Conservation (phyloP, 139 green algal species). For the Chlorella sp. region DNA sequence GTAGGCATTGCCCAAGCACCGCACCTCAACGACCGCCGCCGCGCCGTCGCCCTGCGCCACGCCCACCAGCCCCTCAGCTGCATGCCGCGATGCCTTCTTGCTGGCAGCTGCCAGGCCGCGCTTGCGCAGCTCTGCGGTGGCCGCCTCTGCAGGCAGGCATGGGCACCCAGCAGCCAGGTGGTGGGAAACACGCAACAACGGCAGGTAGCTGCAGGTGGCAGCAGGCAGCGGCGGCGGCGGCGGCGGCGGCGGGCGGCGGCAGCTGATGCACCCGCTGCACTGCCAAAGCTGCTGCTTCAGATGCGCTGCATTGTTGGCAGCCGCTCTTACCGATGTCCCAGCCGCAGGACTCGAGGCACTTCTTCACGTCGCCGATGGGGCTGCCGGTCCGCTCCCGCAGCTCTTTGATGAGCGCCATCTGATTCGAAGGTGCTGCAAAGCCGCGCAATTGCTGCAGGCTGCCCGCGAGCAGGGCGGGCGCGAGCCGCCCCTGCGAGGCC, state of each 20-base stretch:
- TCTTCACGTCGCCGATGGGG: slow-evolving; percentile 89
- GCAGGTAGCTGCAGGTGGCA: background rate
- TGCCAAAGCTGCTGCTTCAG: too few species aligned
- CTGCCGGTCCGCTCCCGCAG: slow-evolving; percentile 80
- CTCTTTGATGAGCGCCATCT: slow-evolving; percentile 78
- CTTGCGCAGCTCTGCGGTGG: slow-evolving; percentile 78
- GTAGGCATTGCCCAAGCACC: background rate
- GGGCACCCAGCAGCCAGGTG: background rate
- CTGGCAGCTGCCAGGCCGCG: slow-evolving; percentile 85
- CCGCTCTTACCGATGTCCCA: slow-evolving; percentile 71
- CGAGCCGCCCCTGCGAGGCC: background rate
- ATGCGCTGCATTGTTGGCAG: background rate
- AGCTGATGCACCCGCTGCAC: background rate
- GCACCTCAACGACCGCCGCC: slow-evolving; percentile 58
- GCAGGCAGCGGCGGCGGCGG: background rate
- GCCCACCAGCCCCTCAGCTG: slow-evolving; percentile 89
- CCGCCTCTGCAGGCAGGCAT: slow-evolving; percentile 41
- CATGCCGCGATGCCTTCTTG: slow-evolving; percentile 89
- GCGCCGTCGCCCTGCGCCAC: slow-evolving; percentile 42
- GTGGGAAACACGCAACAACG: background rate
- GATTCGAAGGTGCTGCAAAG: slow-evolving; percentile 41
- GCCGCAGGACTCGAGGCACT: slow-evolving; percentile 58
- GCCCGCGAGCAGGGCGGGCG: background rate
- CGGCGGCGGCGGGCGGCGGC: background rate
- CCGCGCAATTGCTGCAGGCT: slow-evolving; percentile 15